A percentile compares a stretch with the other conserved stretches of the same genome.
These are phyloP conservation scores for Ailanthus altissimus DNA, from an alignment of 345 rosid species.

Conservation along the genomic window DNA sequence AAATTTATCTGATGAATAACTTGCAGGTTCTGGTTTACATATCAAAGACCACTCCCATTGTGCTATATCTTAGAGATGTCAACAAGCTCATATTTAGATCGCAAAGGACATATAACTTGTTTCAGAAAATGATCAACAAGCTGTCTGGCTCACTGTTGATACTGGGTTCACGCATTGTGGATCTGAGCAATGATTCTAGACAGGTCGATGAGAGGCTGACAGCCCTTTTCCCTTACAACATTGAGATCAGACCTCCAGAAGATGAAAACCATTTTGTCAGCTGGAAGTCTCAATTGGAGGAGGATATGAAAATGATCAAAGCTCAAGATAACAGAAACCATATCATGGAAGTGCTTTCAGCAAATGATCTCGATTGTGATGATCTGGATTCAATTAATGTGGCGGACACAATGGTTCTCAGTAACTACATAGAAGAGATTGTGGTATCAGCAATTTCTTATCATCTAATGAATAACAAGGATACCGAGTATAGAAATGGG, in stretches of 20 bases:
- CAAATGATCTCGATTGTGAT: constrained; percentile 86
- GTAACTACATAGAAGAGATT: constrained; percentile 87
- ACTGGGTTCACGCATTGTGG: constrained; percentile 75
- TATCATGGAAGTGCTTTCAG: constrained; percentile 83
- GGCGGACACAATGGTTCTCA: constrained; percentile 66
- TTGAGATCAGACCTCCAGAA: constrained; percentile 85
- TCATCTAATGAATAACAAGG: constrained; percentile 81
- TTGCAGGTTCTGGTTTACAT: constrained; percentile 73
- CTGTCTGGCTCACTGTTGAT: constrained; percentile 78
- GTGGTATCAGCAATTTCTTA: constrained; percentile 86
- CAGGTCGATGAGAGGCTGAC: constrained; percentile 69
- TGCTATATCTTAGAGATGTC: constrained; percentile 79
- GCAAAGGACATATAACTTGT: constrained; percentile 62
- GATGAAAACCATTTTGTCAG: constrained; percentile 78
- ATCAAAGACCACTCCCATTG: constrained; percentile 75
- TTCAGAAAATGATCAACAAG: constrained; percentile 75
- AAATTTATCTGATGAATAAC: background rate
- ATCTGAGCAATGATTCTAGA: constrained; percentile 41
- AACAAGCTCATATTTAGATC: constrained; percentile 69
- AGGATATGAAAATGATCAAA: constrained; percentile 94
- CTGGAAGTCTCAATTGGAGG: constrained; percentile 90
- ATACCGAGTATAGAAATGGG: constrained; percentile 81
- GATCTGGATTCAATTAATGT: constrained; percentile 71
- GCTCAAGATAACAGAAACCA: constrained; percentile 89
- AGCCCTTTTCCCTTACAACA: constrained; percentile 77